These are phyloP conservation scores for Syncephalastrum monosporum DNA, from an alignment of 371 early-diverging fungal species.

Conservation along the genomic window DNA sequence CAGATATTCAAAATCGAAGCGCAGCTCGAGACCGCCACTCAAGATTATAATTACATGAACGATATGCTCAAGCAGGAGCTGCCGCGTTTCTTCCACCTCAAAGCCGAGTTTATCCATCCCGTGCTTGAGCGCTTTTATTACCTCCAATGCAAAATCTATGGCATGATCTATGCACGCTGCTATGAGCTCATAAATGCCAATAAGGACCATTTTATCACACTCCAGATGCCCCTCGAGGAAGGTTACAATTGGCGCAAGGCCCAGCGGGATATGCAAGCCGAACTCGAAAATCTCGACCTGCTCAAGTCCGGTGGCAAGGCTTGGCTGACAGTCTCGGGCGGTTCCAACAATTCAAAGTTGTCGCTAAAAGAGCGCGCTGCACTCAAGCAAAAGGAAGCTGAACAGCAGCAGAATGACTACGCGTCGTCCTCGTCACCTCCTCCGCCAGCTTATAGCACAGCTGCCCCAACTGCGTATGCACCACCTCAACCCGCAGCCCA, in stretches of 20 bases:
- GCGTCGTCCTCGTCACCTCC: too few species aligned
- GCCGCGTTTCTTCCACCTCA: constrained; percentile 63
- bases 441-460: too few species aligned
- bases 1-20: constrained; percentile 60
- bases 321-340: constrained; percentile 39
- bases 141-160: constrained; percentile 68
- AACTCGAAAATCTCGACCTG: constrained; percentile 38
- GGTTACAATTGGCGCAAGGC: constrained; percentile 35
- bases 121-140: constrained; percentile 71
- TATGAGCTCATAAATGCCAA: constrained; percentile 51
- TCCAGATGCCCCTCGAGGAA: constrained; percentile 31
- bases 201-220: constrained; percentile 34
- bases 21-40: constrained; percentile 67
- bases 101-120: constrained; percentile 67
- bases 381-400: constrained; percentile 19
- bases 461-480: too few species aligned
- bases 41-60: constrained; percentile 74
- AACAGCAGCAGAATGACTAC: too few species aligned
- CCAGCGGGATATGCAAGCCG: constrained; percentile 28
- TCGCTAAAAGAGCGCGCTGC: constrained; percentile 42
- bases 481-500: too few species aligned
- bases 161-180: constrained; percentile 52
- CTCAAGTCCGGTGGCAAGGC: constrained; percentile 45
- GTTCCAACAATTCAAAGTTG: constrained; percentile 33
- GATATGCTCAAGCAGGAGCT: constrained; percentile 66